phyloP scores from a whole-genome alignment of 2,329 filamentous ascomycete species.

The Leptographium flavum region DNA sequence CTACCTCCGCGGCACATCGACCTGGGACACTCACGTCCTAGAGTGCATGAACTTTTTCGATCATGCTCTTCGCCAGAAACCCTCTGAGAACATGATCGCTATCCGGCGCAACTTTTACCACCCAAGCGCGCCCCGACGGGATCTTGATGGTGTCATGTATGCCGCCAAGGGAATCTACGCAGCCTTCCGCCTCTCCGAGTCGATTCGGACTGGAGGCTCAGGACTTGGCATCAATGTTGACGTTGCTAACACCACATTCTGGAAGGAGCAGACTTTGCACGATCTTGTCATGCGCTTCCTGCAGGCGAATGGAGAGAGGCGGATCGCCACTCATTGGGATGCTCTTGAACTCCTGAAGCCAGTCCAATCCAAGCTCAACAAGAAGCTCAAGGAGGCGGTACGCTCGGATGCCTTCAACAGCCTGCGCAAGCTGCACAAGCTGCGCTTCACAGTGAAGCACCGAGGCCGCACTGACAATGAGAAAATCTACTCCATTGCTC shows the following conservation, averaged over 20 bases:
- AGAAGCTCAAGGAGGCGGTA: constrained; percentile 12
- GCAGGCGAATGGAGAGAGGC: constrained; percentile 12
- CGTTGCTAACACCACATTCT: constrained; percentile 85
- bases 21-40: constrained; percentile 53
- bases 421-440: constrained; percentile 36
- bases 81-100: constrained; percentile 48
- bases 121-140: constrained; percentile 27
- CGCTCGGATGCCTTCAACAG: constrained; percentile 39
- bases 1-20: constrained; percentile 48
- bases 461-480: constrained; percentile 29
- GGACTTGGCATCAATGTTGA: constrained; percentile 77
- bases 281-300: constrained; percentile 20
- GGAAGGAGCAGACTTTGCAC: constrained; percentile 34
- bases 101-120: constrained; percentile 80
- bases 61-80: constrained; percentile 71
- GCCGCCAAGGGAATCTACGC: constrained; percentile 84
- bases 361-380: constrained; percentile 11
- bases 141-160: constrained; percentile 44
- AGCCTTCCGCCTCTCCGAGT: constrained; percentile 61
- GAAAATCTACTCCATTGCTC: constrained; percentile 37
- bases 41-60: constrained; percentile 82
- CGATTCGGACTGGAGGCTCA: constrained; percentile 29
- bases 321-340: constrained; percentile 11
- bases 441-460: constrained; percentile 43
- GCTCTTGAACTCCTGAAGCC: constrained; percentile 22